Evolutionary conservation across 2,329 filamentous ascomycete species (phyloP).

Genomic region (Colletotrichum zoysiae): DNA sequence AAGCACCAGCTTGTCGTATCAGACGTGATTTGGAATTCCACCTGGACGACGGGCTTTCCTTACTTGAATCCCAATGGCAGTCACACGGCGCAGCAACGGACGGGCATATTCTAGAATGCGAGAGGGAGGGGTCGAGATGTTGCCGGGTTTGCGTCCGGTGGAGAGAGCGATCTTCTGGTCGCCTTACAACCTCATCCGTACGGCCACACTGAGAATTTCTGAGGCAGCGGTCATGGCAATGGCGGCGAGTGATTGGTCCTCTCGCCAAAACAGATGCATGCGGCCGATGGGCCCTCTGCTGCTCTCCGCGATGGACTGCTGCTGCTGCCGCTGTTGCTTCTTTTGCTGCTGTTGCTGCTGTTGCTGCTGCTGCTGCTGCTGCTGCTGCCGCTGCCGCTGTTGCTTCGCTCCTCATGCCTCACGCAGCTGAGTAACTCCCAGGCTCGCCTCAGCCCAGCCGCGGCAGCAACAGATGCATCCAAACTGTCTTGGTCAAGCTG

Average conservation of each 20-base stretch:
- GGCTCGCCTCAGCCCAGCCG: constrained; percentile 22
- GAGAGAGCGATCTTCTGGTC: constrained; percentile 30
- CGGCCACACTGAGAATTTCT: constrained; percentile 13
- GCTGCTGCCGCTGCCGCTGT: background rate
- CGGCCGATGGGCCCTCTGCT: constrained; percentile 34
- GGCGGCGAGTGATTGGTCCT: constrained; percentile 29
- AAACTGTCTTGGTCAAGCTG: constrained; percentile 23
- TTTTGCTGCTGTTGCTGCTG: constrained; percentile 1
- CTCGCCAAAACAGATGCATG: constrained; percentile 40
- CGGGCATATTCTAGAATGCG: constrained; percentile 35
- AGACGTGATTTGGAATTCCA: constrained; percentile 21
- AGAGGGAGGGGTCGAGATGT: constrained; percentile 22
- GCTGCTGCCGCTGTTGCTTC: too few species aligned
- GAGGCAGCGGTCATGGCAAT: constrained; percentile 18
- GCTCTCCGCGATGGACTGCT: constrained; percentile 20
- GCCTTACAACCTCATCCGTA: constrained; percentile 24
- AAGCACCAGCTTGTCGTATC: constrained; percentile 28
- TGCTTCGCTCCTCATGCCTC: constrained; percentile 16
- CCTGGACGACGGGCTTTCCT: constrained; percentile 17
- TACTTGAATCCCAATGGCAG: constrained; percentile 27
- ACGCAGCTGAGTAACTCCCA: background rate
- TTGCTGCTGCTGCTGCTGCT: background rate
- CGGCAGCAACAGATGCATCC: constrained; percentile 26
- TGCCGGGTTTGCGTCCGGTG: constrained; percentile 15
- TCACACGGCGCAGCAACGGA: background rate